Evolutionary conservation across 2,329 filamentous ascomycete genomes (phyloP), one percentile per base, ranked within the genome.

Genomic region (Pseudogymnoascus sp.): DNA sequence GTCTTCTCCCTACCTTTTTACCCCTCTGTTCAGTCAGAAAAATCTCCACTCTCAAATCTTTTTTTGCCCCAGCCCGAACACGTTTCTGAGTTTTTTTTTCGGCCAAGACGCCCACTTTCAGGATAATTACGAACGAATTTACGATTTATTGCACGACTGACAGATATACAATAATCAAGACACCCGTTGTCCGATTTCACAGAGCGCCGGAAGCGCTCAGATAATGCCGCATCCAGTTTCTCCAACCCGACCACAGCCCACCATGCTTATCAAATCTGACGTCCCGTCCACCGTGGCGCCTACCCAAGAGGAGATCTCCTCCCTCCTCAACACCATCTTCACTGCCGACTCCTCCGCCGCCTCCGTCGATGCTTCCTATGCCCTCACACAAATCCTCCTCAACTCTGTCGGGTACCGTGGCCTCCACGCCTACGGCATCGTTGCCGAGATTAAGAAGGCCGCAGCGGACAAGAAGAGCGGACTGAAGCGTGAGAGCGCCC

Each of bases 391-490:
- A 63, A 75, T 87, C 12, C 78, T 90, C 12, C 79, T 86, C 65
- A 84, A 86, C 75, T 86, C 85, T 31, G 81, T 86, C 64, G 86
- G 86, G 61, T 83, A 83, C 71, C 81, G 83, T 21, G 86, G 86
- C 61, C 78, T 89, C 62, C 75, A 80, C 60, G 78, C 77, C 64
- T 89, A 88, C 76, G 83, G 83, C 68, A 76, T 89, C 59, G 74
- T 90, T 57, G 80, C 82, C 21, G 82, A 84, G 67, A 81, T 88
- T 71, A 84, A 84, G 73, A 89, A 96, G 81, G 91, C 90, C 39
- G 92, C 93, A 3, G 79, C 82, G 70, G 92, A 97, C 79, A 99
- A 97, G 86, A 99, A 99, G 82, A 93, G 87, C 76, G 89, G 88
- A 14, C 83, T 88, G 40, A 86, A 85, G 70, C 85, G 93, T 71